Evolutionary conservation across 768 basidiomycete species (phyloP).

Genomic region (Gymnopilus junonius): DNA sequence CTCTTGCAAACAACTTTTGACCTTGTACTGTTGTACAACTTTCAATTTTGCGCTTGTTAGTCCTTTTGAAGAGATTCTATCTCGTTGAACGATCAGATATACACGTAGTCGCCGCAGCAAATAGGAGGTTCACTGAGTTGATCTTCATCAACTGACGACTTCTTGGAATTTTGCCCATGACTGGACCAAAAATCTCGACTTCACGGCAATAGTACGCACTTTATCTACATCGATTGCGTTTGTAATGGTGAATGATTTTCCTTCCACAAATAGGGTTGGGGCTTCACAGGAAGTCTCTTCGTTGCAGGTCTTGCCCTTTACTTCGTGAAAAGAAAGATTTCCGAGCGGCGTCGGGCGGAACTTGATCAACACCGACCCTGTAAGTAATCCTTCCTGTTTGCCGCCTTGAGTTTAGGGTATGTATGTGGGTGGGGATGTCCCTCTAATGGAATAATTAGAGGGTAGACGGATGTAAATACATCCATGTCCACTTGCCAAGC

Average conservation of each 20-base stretch:
- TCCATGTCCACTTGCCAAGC: not conserved
- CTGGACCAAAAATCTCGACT: slow-evolving; percentile 7
- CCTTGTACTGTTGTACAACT: not conserved
- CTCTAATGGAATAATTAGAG: too few species aligned
- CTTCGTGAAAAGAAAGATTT: slow-evolving; percentile 35
- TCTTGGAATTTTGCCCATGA: not conserved
- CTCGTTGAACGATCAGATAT: not conserved
- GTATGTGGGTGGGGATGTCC: too few species aligned
- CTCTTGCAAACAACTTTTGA: not conserved
- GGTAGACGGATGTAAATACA: not conserved
- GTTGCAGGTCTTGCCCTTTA: slow-evolving; percentile 37
- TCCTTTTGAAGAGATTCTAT: too few species aligned
- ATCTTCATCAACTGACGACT: not conserved
- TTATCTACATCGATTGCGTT: not conserved
- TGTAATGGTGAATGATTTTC: not conserved
- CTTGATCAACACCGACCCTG: slow-evolving; percentile 35
- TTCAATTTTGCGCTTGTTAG: too few species aligned
- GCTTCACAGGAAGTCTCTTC: slow-evolving; percentile 34
- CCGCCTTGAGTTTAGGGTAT: not conserved
- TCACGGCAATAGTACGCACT: slow-evolving; percentile 18
- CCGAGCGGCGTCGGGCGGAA: slow-evolving; percentile 35
- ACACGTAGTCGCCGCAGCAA: not conserved
- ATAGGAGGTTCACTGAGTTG: not conserved
- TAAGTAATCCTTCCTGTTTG: slow-evolving; percentile 19
- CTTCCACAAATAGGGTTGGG: slow-evolving; percentile 26